Evolutionary conservation across 768 basidiomycete genomes (phyloP).

Genomic region (Lentinula sp.): DNA sequence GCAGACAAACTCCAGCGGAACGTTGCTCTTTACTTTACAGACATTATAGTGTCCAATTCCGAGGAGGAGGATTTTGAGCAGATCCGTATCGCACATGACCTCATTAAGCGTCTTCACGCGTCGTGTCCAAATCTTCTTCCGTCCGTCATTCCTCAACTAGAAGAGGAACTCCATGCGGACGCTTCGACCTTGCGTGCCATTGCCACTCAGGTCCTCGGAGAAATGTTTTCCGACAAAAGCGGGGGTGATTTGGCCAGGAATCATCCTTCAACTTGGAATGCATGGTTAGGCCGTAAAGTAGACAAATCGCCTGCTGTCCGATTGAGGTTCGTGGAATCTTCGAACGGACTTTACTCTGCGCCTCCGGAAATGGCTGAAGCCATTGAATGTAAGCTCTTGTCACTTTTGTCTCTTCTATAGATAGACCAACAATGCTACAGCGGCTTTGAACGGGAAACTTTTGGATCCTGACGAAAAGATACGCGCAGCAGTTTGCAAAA

Average conservation of each 20-base stretch:
- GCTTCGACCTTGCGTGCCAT: slow-evolving; percentile 65
- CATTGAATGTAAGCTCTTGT: slow-evolving; percentile 59
- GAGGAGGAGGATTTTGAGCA: slow-evolving; percentile 57
- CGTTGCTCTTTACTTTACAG: slow-evolving; percentile 89
- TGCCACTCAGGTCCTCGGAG: slow-evolving; percentile 82
- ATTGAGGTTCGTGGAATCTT: slow-evolving; percentile 70
- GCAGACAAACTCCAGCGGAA: slow-evolving; percentile 85
- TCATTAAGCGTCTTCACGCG: slow-evolving; percentile 77
- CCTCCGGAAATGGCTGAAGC: slow-evolving; percentile 61
- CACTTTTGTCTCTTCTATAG: neutral
- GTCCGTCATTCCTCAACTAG: slow-evolving; percentile 89
- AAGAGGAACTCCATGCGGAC: slow-evolving; percentile 82
- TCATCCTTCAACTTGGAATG: slow-evolving; percentile 80
- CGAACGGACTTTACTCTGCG: slow-evolving; percentile 53
- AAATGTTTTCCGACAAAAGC: slow-evolving; percentile 81
- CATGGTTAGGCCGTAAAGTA: slow-evolving; percentile 74
- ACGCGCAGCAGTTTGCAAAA: slow-evolving; percentile 74
- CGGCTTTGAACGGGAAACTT: slow-evolving; percentile 57
- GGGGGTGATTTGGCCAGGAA: slow-evolving; percentile 70
- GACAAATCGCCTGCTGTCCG: slow-evolving; percentile 73
- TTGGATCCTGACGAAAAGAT: slow-evolving; percentile 90
- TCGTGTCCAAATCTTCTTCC: slow-evolving; percentile 78
- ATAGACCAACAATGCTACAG: slow-evolving; percentile 24
- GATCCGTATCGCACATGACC: slow-evolving; percentile 72
- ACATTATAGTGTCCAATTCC: slow-evolving; percentile 65